Conservation (phyloP, 2,329 filamentous ascomycete species). For the Fusarium veterinarium region DNA sequence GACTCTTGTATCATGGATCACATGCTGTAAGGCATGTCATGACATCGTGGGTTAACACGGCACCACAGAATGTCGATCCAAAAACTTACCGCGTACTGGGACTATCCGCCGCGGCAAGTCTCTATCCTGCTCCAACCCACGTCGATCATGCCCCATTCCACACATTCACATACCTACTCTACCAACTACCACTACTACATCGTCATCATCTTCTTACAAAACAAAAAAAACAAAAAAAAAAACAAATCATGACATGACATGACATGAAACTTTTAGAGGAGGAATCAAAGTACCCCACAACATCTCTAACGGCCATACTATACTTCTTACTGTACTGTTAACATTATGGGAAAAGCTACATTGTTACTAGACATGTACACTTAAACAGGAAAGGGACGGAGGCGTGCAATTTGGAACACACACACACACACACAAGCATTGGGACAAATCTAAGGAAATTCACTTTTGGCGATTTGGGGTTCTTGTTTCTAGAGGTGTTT, state of each 20-base stretch:
- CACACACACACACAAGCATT: constrained; percentile 14
- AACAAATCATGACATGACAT: not conserved
- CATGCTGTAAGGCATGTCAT: constrained; percentile 21
- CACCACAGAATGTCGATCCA: constrained; percentile 38
- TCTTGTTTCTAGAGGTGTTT: constrained; percentile 21
- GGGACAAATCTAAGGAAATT: constrained; percentile 12
- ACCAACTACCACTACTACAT: not conserved
- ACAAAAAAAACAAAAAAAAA: not conserved
- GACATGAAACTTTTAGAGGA: constrained; percentile 23
- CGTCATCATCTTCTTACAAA: not conserved
- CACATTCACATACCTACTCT: not conserved
- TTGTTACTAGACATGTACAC: not conserved
- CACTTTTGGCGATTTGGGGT: constrained; percentile 24
- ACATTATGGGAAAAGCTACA: constrained; percentile 5
- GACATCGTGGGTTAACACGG: constrained; percentile 38
- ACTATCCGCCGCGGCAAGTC: constrained; percentile 24
- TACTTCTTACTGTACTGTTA: constrained; percentile 22
- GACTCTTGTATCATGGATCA: constrained; percentile 20
- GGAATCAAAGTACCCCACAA: constrained; percentile 8
- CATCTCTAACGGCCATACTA: constrained; percentile 21
- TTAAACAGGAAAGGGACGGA: constrained; percentile 5
- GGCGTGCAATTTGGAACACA: constrained; percentile 11
- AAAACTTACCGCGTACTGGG: constrained; percentile 12
- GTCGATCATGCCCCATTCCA: constrained; percentile 22
- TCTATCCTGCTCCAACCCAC: constrained; percentile 16